phyloP scores from a whole-genome alignment of 2,329 filamentous ascomycete species.

The Ophiosphaerella narmari region DNA sequence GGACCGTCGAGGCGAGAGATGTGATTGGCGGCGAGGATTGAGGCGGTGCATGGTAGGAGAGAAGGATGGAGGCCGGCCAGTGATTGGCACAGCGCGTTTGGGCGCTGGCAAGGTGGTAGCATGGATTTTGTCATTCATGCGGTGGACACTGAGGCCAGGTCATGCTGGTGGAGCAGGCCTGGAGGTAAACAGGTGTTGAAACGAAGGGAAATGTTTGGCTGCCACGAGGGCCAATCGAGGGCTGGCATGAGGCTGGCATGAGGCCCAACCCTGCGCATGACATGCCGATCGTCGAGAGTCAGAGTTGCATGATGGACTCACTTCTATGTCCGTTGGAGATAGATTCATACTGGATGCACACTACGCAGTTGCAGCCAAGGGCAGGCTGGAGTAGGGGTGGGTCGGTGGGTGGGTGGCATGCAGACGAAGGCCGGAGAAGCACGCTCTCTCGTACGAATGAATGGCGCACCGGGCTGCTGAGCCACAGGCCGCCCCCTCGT shows the following conservation, averaged over 20 bases:
- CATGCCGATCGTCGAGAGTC: conserved; percentile 21
- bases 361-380: not conserved
- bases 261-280: conserved; percentile 25
- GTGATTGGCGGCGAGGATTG: conserved; percentile 19
- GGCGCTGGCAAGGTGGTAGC: conserved; percentile 6
- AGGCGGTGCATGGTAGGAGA: conserved; percentile 34
- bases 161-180: conserved; percentile 13
- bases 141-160: conserved; percentile 15
- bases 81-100: conserved; percentile 19
- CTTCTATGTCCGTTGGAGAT: no score
- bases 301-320: conserved; percentile 12
- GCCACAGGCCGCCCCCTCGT: conserved; percentile 9
- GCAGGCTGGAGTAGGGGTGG: no score
- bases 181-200: conserved; percentile 26
- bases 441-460: conserved; percentile 5
- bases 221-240: conserved; percentile 16
- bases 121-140: conserved; percentile 20
- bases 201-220: conserved; percentile 29
- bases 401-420: conserved; percentile 10
- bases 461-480: conserved; percentile 13
- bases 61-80: conserved; percentile 9
- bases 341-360: not conserved
- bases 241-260: not conserved
- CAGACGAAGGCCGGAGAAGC: not conserved
- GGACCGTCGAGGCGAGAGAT: conserved; percentile 6